Evolutionary conservation across 2,329 filamentous ascomycete genomes (phyloP), one percentile per base, ranked within the genome.

Genomic region (Lachnellula suecica): DNA sequence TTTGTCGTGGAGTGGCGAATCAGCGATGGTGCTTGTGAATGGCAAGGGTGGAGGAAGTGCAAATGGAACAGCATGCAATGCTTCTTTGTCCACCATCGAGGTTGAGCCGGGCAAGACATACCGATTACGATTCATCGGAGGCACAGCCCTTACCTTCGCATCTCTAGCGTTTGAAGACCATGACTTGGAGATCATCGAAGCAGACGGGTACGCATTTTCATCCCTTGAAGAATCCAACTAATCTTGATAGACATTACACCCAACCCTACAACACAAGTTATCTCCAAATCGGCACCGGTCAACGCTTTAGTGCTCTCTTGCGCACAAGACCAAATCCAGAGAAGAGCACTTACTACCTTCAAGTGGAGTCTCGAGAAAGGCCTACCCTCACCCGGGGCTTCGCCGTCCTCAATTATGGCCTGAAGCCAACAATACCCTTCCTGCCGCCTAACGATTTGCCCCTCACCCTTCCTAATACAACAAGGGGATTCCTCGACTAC

Each of bases 81-180:
- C 37, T 77, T 59, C 44, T 50, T 31, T 66, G 5, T 72, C 75
- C 4, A 70, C 82, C 3, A 79, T 88, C 53, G 73, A 79, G 5
- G 79, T 88, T 8, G 70, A 84, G 34, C 80, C 84, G 0, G 78
- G 72, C 10, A 82, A 77, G 63, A 82, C 77, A 0, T 88, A 88
- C 59, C 75, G 83, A 2, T 67, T 88, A 47, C 75, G 85, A 9
- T 80, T 84, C 60, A 76, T 88, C 40, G 81, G 82, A 4, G 74
- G 67, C 1, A 79, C 77, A 0, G 79, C 79, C 0, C 68, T 87
- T 17, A 82, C 79, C 0, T 72, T 80, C 56, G 67, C 78, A 3
- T 74, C 76, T 2, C 59, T 84, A 3, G 81, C 71, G 0, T 76
- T 88, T 37, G 81, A 85, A 54, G 75, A 65, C 5, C 84, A 88